These are phyloP conservation scores for Clavariopsis aquatica DNA, from an alignment of 495 filamentous ascomycete species.

Conservation along the genomic window DNA sequence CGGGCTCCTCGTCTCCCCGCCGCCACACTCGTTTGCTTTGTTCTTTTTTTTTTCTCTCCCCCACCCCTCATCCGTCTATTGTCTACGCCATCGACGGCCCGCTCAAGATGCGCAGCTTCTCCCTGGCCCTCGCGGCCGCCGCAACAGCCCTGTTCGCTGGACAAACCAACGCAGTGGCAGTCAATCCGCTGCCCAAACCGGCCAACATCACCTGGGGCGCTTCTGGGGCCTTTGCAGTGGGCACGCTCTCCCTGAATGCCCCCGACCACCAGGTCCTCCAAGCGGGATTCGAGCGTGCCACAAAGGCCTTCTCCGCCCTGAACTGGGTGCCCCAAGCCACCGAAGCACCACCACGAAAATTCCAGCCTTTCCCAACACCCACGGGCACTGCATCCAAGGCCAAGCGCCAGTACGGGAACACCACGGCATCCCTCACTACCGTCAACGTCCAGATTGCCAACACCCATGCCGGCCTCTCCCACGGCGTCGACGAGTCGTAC, in stretches of 20 bases:
- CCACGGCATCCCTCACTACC: constrained; percentile 32
- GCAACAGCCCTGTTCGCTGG: constrained; percentile 14
- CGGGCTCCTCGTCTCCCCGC: constrained; percentile 1
- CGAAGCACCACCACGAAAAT: constrained; percentile 53
- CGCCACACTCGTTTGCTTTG: constrained; percentile 27
- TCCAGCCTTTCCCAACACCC: constrained; percentile 51
- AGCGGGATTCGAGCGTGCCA: constrained; percentile 54
- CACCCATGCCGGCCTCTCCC: constrained; percentile 50
- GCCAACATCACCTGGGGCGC: constrained; percentile 56
- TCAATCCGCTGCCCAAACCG: constrained; percentile 59
- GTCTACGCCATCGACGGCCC: neutral
- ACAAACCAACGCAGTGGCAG: constrained; percentile 46
- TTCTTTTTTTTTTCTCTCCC: neutral
- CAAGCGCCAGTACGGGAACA: constrained; percentile 41
- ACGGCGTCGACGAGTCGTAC: constrained; percentile 61
- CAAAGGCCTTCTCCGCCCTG: constrained; percentile 49
- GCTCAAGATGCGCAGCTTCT: constrained; percentile 22
- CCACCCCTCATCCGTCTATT: too few relatives aligned
- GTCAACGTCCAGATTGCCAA: constrained; percentile 50
- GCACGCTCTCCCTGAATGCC: constrained; percentile 39
- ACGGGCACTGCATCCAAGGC: constrained; percentile 37
- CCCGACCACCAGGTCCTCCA: constrained; percentile 41
- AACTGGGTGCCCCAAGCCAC: constrained; percentile 57
- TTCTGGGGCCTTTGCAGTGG: constrained; percentile 51
- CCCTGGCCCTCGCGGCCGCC: constrained; percentile 22